A percentile compares a stretch with the other conserved stretches of the same genome.
Evolutionary conservation across 495 filamentous ascomycete genomes (phyloP).

Genomic region (Mytilinidion resinicola): DNA sequence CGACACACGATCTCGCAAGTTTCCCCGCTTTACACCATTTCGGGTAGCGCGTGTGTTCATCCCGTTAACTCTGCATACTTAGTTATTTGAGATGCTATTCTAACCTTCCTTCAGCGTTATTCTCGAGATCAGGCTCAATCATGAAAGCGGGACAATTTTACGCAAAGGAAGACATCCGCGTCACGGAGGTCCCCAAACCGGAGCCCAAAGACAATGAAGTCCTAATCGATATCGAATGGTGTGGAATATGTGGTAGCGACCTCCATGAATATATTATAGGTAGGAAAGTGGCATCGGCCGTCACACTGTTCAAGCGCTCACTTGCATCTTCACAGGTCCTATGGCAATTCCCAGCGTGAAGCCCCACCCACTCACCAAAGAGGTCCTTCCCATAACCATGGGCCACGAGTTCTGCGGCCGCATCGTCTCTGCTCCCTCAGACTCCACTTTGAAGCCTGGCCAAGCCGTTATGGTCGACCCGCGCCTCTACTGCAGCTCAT

Average conservation of each 20-base stretch:
- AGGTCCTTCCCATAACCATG: conserved; percentile 22
- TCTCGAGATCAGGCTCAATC: background rate
- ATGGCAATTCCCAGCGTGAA: conserved; percentile 8
- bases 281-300: background rate
- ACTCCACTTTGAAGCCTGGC: conserved; percentile 18
- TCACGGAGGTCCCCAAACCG: conserved; percentile 24
- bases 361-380: conserved; percentile 25
- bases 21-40: too few species aligned
- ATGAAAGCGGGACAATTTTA: conserved; percentile 32
- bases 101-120: too few species aligned
- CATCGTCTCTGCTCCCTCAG: conserved; percentile 15
- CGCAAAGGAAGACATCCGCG: conserved; percentile 24
- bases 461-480: conserved; percentile 28
- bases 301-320: background rate
- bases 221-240: conserved; percentile 26
- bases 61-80: too few species aligned
- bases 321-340: conserved; percentile 12
- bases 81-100: too few species aligned
- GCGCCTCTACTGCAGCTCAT: conserved; percentile 21
- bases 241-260: conserved; percentile 31
- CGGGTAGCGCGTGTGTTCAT: too few species aligned
- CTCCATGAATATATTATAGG: conserved; percentile 30
- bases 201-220: conserved; percentile 22
- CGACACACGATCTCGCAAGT: too few species aligned
- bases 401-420: conserved; percentile 32